Conservation (phyloP, 257 asterid species). For the Salvia splendens region DNA sequence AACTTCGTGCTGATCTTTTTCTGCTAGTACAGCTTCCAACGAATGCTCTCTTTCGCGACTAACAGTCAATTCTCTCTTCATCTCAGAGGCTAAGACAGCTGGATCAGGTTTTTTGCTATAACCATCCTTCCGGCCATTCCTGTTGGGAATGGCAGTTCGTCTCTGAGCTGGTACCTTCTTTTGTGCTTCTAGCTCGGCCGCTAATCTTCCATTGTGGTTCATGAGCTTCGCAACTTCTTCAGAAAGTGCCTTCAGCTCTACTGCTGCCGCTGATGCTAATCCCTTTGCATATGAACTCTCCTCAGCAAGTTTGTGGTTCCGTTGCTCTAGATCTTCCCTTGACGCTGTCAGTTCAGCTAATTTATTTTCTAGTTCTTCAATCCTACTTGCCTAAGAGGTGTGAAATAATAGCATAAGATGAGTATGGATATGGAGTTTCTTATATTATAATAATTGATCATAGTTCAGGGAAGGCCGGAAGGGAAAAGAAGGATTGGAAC, state of each 20-base stretch:
- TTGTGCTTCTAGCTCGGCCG: conserved; percentile 71
- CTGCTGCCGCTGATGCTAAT: conserved; percentile 98
- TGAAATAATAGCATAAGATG: conserved; percentile 8
- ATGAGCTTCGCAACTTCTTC: conserved; percentile 98
- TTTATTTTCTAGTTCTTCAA: conserved; percentile 64
- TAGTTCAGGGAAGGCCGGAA: conserved; percentile 5
- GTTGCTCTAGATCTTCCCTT: conserved; percentile 74
- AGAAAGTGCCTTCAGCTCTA: conserved; percentile 88
- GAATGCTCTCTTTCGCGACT: conserved; percentile 82
- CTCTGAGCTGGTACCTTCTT: conserved; percentile 74
- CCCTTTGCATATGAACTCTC: conserved; percentile 97
- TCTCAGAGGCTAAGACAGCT: conserved; percentile 46
- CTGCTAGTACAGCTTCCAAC: conserved; percentile 73
- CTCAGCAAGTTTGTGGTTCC: conserved; percentile 87
- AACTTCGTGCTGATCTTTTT: conserved; percentile 68
- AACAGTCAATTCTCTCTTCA: conserved; percentile 73
- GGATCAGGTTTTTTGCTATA: conserved; percentile 55
- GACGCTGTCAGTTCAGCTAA: conserved; percentile 52
- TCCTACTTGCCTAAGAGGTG: conserved; percentile 59
- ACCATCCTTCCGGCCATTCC: conserved; percentile 71
- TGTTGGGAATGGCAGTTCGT: conserved; percentile 45
- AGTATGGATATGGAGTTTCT: conserved; percentile 19
- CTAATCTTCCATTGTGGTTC: conserved; percentile 78
- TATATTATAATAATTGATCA: neutral
- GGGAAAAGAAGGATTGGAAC: conserved; percentile 39